phyloP scores from a whole-genome alignment of 2,329 filamentous ascomycete species.

The Didymella lethalis region DNA sequence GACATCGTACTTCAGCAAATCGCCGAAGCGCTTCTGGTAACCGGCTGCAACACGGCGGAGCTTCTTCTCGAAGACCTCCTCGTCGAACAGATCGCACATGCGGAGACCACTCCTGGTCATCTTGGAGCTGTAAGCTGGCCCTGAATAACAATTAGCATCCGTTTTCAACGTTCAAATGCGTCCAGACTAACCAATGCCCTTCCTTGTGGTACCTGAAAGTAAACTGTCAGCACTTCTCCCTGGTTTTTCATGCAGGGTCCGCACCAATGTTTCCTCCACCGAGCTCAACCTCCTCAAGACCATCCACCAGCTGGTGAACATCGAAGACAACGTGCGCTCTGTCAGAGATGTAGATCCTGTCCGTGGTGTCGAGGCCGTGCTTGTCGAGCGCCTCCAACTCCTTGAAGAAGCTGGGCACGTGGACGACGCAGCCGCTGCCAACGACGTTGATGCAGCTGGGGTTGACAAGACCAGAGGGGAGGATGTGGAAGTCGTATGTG shows the following conservation, averaged over 20 bases:
- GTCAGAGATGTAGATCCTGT: slow-evolving; percentile 70
- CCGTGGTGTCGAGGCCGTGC: slow-evolving; percentile 66
- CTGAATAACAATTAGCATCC: slow-evolving; percentile 24
- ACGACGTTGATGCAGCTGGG: slow-evolving; percentile 76
- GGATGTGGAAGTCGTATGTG: slow-evolving; percentile 56
- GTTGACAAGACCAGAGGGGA: slow-evolving; percentile 72
- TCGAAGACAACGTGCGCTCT: slow-evolving; percentile 70
- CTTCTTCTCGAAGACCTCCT: slow-evolving; percentile 70
- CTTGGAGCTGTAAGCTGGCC: slow-evolving; percentile 69
- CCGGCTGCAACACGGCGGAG: slow-evolving; percentile 67
- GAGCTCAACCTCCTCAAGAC: slow-evolving; percentile 67
- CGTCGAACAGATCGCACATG: slow-evolving; percentile 72
- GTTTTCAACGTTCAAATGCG: background rate
- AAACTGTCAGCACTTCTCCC: slow-evolving; percentile 34
- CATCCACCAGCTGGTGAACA: slow-evolving; percentile 72
- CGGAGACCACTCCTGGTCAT: slow-evolving; percentile 71
- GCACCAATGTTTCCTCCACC: slow-evolving; percentile 56
- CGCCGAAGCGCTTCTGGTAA: slow-evolving; percentile 74
- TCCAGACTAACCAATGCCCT: slow-evolving; percentile 55
- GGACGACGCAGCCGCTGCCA: slow-evolving; percentile 70
- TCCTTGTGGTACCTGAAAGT: slow-evolving; percentile 59
- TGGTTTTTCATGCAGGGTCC: slow-evolving; percentile 24
- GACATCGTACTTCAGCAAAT: slow-evolving; percentile 70
- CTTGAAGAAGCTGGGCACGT: slow-evolving; percentile 72
- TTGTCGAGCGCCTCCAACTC: slow-evolving; percentile 68